Conservation (phyloP, 257 asterid species). For the Solanum etuberosum region DNA sequence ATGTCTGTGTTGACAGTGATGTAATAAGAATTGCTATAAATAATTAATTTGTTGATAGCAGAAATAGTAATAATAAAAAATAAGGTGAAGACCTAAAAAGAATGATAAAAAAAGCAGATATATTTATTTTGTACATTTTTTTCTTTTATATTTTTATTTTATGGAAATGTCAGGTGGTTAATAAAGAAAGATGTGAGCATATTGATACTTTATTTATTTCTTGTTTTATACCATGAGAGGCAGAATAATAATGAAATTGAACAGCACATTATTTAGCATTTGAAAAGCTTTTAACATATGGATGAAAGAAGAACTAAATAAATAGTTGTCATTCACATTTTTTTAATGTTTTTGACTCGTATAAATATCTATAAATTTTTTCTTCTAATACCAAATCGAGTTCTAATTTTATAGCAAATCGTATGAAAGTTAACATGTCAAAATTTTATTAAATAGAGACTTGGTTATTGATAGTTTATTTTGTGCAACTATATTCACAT, state of each 20-base stretch:
- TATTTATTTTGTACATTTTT: no score
- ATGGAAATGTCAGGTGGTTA: not conserved
- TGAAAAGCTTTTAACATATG: not conserved
- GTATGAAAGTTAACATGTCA: not conserved
- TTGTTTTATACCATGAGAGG: not conserved
- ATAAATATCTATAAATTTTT: no score
- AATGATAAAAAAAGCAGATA: not conserved
- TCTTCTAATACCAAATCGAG: not conserved
- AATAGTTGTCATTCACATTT: not conserved
- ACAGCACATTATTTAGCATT: not conserved
- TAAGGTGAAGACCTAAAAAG: not conserved
- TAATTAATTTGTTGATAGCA: not conserved
- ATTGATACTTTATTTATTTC: not conserved
- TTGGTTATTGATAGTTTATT: not conserved
- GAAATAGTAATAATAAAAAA: no score
- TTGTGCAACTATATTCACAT: no score
- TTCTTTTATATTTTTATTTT: no score
- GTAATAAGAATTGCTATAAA: no score
- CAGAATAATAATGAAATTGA: no score
- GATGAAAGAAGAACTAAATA: no score
- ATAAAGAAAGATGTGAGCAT: not conserved
- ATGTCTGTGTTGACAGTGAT: no score
- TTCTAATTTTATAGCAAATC: not conserved
- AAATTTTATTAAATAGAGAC: no score
- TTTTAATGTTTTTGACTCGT: not conserved